A percentile compares a stretch with the other conserved stretches of the same genome.
Conservation (phyloP, 2,329 filamentous ascomycete species). For the Ceratocystis cacaofunesta region DNA sequence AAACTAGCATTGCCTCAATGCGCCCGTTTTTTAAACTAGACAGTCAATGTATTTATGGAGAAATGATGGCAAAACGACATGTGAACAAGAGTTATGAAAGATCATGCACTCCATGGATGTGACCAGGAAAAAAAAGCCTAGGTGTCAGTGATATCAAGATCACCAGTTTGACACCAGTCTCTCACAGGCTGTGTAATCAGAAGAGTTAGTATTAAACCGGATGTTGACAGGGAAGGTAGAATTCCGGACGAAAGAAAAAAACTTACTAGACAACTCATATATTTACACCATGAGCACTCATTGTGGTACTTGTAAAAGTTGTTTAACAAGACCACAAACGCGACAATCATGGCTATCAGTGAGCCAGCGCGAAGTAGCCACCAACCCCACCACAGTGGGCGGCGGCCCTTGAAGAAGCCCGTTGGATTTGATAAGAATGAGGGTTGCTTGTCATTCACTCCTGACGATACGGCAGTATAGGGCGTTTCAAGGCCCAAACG, state of each 20-base stretch:
- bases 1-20: neutral
- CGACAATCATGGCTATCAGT: conserved; percentile 64
- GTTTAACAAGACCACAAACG: conserved; percentile 72
- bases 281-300: conserved; percentile 85
- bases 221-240: neutral
- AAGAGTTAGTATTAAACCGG: conserved; percentile 19
- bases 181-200: conserved; percentile 39
- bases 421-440: conserved; percentile 48
- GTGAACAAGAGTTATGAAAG: neutral
- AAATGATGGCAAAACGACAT: neutral
- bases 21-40: neutral
- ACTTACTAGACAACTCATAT: conserved; percentile 82
- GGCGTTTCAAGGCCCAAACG: conserved; percentile 57
- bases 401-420: conserved; percentile 82
- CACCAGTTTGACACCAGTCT: conserved; percentile 48
- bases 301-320: conserved; percentile 77
- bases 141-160: conserved; percentile 18
- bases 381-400: conserved; percentile 94
- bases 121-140: neutral
- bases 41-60: neutral
- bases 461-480: conserved; percentile 52
- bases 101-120: neutral
- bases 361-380: conserved; percentile 73
- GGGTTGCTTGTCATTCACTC: conserved; percentile 33
- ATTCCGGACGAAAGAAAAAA: neutral